Evolutionary conservation across 768 basidiomycete genomes (phyloP).

Genomic region (Leccinum incarnatum): DNA sequence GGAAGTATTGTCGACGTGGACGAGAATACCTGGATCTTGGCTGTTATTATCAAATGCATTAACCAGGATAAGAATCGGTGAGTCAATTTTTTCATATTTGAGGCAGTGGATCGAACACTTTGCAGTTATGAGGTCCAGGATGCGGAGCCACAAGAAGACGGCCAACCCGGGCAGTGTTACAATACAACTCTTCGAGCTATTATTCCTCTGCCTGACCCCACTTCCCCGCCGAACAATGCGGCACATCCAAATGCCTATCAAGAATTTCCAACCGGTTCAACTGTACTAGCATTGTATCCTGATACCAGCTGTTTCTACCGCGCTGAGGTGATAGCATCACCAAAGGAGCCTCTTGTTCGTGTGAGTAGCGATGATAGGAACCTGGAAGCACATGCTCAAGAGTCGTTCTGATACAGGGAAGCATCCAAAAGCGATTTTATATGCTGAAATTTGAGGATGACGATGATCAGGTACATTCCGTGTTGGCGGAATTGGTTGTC

Average conservation of each 20-base stretch:
- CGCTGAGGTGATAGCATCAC: conserved; percentile 76
- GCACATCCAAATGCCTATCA: conserved; percentile 69
- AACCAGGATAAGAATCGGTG: conserved; percentile 71
- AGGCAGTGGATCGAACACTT: background rate
- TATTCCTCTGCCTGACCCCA: conserved; percentile 78
- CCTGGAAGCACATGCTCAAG: conserved; percentile 8
- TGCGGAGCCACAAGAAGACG: conserved; percentile 78
- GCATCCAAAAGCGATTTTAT: conserved; percentile 55
- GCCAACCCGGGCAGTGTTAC: conserved; percentile 67
- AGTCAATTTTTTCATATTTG: conserved; percentile 7
- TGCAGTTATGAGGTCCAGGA: conserved; percentile 83
- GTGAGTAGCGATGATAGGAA: conserved; percentile 30
- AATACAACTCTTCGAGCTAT: conserved; percentile 67
- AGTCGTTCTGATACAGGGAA: conserved; percentile 17
- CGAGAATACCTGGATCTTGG: conserved; percentile 71
- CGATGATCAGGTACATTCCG: conserved; percentile 76
- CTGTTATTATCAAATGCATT: conserved; percentile 67
- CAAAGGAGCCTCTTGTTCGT: conserved; percentile 40
- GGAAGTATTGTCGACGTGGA: conserved; percentile 51
- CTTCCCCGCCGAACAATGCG: conserved; percentile 51
- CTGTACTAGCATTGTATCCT: conserved; percentile 85
- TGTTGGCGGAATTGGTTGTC: conserved; percentile 77
- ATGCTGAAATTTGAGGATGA: conserved; percentile 88
- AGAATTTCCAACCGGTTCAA: conserved; percentile 67
- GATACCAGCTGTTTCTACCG: conserved; percentile 91